Percentiles rank a stretch among this genome's conserved stretches.
phyloP scores from a whole-genome alignment of 164 flowering plant species.

The Paratinospora sagittata region DNA sequence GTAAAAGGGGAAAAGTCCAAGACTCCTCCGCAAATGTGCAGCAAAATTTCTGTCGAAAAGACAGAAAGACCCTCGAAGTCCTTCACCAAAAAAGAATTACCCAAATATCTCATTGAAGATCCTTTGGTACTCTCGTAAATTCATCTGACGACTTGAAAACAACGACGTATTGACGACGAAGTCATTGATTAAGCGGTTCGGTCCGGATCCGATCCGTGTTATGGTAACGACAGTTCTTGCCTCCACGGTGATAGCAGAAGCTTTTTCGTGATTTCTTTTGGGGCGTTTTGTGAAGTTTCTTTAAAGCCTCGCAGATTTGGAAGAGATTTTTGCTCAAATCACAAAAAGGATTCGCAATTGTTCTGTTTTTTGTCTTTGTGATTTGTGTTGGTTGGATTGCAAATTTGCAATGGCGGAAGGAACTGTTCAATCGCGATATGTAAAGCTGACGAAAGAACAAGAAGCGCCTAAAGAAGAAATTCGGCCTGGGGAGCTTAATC shows the following conservation, averaged over 20 bases:
- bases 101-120: too few relatives aligned
- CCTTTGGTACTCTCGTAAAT: background rate
- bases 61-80: background rate
- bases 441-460: constrained; percentile 54
- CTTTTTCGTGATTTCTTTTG: too few relatives aligned
- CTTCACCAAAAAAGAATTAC: background rate
- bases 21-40: too few relatives aligned
- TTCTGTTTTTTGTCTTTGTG: too few relatives aligned
- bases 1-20: too few relatives aligned
- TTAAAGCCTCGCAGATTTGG: too few relatives aligned
- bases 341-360: too few relatives aligned
- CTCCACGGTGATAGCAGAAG: too few relatives aligned
- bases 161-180: background rate
- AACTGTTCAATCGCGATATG: constrained; percentile 40
- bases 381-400: background rate
- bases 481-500: constrained; percentile 75
- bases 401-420: constrained; percentile 61
- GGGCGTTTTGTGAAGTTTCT: too few relatives aligned
- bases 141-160: background rate
- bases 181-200: background rate
- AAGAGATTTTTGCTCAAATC: background rate
- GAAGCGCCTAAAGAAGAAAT: constrained; percentile 46
- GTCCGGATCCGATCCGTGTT: background rate
- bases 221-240: background rate
- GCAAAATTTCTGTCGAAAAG: background rate